Base-by-base conservation (phyloP, 208 protist genomes). In the Trypanosomatidae sp. region DNA sequence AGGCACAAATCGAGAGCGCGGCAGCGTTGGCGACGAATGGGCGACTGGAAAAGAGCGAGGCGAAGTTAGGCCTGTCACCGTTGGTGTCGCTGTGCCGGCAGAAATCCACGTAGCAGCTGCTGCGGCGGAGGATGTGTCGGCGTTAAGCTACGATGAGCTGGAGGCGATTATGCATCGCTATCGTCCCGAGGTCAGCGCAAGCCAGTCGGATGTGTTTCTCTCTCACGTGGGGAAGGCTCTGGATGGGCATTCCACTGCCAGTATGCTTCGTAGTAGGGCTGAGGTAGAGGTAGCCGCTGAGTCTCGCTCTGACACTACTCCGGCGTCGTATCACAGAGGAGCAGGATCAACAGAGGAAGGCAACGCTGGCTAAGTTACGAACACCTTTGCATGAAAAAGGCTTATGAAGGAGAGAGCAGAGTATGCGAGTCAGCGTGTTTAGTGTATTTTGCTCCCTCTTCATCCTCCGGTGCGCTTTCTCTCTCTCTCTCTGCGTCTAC, bases 151-250 rank as follows among this genome's bases (percentile, higher is more conserved):
- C n/a, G 70, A 65, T 19, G 70, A 71, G 71, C n/a, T 80, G 49
- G 5, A 72, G 56, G 53, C n/a, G 1, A 50, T 80, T 28, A 71
- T 80, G 69, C 25, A 39, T 22, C 76, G 76, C 28, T 80, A 80
- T 58, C 76, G 70, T 36, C 17, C 66, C 30, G 19, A 46, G n/a
- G 39, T 55, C 39, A 43, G 30, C 33, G n/a, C 39, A 28, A 28
- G 0, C 55, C 8, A 22, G 5, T 65, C 44, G n/a, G 3, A 17
- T 44, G 1, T 5, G 19, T 65, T 3, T 46, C 39, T 62, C 58
- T 62, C 58, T 9, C 15, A 8, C 33, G n/a, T 47, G 58, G 6
- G 33, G 15, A 6, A 25, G 58, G 58, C 33, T 36, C 36, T 41
- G 33, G 58, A 19, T 43, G 10, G 30, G 22, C 25, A 13, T 33